Conservation (phyloP, 768 basidiomycete genomes). For the Zangia roseola region DNA sequence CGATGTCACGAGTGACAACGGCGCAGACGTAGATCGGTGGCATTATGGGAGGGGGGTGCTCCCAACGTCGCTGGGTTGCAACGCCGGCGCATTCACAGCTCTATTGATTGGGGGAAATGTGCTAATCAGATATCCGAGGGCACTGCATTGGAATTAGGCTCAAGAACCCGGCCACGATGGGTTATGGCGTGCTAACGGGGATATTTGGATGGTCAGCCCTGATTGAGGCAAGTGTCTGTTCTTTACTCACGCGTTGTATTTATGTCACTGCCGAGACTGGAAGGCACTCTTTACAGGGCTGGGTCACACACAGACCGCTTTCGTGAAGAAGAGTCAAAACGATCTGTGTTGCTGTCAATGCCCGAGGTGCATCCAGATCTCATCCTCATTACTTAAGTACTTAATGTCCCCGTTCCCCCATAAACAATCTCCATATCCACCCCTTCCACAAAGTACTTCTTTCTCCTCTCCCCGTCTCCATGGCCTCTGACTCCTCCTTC, state of each 20-base stretch:
- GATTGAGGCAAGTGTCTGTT: conserved; percentile 27
- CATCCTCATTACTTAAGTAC: conserved; percentile 42
- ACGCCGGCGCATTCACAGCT: conserved; percentile 21
- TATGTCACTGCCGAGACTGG: conserved; percentile 37
- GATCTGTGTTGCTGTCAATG: conserved; percentile 32
- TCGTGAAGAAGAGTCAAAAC: conserved; percentile 32
- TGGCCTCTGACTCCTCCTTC: conserved; percentile 53
- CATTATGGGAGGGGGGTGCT: conserved; percentile 2
- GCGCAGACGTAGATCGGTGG: conserved; percentile 5
- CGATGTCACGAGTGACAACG: not conserved
- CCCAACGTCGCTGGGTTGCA: conserved; percentile 28
- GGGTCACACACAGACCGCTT: conserved; percentile 35
- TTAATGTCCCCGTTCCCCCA: conserved; percentile 53
- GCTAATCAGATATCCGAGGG: conserved; percentile 38
- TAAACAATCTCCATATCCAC: conserved; percentile 47
- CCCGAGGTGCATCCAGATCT: conserved; percentile 50
- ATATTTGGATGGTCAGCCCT: conserved; percentile 17
- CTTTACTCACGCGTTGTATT: conserved; percentile 35
- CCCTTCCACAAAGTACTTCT: conserved; percentile 42
- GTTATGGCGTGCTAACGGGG: conserved; percentile 18
- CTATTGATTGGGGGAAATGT: conserved; percentile 22
- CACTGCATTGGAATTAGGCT: conserved; percentile 38
- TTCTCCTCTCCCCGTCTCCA: conserved; percentile 38
- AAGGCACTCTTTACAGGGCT: conserved; percentile 32
- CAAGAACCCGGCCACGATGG: conserved; percentile 23